Base-by-base conservation (phyloP, 805 yeast species). In the Brettanomyces nanus region DNA sequence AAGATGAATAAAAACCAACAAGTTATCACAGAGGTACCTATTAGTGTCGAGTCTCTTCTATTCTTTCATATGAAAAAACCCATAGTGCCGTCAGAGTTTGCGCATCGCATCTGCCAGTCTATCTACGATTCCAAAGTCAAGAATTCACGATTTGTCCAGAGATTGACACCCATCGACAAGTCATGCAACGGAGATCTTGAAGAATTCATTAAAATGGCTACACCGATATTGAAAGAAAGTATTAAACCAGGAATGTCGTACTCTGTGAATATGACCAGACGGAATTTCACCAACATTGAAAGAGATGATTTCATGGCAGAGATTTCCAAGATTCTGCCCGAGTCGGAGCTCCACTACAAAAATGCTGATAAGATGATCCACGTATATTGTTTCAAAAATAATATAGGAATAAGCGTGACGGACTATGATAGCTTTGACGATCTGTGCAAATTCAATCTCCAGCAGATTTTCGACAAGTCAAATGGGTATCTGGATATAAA, bases 341-440 rank as follows among this genome's bases (percentile, higher is more conserved):
- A 79, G 2, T 95, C 86, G 56, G 65, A 61, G 15, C 95, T 92
- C 13, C 94, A 87, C 54, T 69, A 92, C 56, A 84, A 85, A 51
- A 61, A 75, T 10, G 85, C 75, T 51, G 95, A 89, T 43, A 78
- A 80, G 52, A 63, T 92, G 48, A 73, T 92, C 34, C 54, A 90
- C 37, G 82, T 92, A 3, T 95, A 86, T 56, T 84, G 96, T 54
- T 90, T 80, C 62, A 90, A 89, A 63, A 82, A 76, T 45, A 83
- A 84, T 44, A 71, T 92, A 25, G 98, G 98, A 5, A 77, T 85
- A 74, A 69, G 92, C 46, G 90, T 87, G 5, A 86, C 85, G 2
- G 71, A 74, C 39, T 52, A 49, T 17, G 28, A 35, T 3, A 73
- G 74, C 39, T 85, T 75, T 50, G 77, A 73, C 18, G 61, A 67